Evolutionary conservation across 208 protist genomes (phyloP), one percentile per base, ranked within the genome.

Genomic region (Vickermania ingenoplastis): DNA sequence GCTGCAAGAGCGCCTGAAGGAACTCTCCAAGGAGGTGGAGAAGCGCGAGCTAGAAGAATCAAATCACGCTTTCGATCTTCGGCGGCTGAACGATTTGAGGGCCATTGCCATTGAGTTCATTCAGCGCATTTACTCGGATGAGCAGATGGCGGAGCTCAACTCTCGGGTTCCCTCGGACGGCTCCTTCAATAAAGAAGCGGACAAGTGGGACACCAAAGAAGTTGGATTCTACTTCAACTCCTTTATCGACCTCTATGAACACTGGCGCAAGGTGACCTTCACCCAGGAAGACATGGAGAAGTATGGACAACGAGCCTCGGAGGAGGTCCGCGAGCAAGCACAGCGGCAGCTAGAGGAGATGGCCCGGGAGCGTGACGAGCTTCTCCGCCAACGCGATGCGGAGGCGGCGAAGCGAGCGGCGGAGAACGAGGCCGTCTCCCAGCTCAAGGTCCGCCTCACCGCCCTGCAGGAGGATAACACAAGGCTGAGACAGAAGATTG

Each of bases 401-500:
- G 86, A 95, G 66, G 69, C 57, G n/a, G 65, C 61, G 54, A 69
- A 75, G 5, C 86, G 75, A 49, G 69, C 68, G 31, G 75, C 79
- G 2, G 86, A 93, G 26, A 83, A 69, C 52, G 77, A 88, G 52
- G 56, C 73, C 11, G 68, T 71, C 28, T 89, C 89, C 22, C 83
- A 92, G 67, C 77, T 93, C 26, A 86, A 83, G 63, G 84, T 91
- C 5, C 83, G 93, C 26, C 67, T 93, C 31, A 79, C 61, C 61
- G 62, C 82, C 27, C 60, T 91, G 49, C 74, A 74, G 22, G 83
- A 95, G 23, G 89, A 95, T 53, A 92, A 92, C 61, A 61, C 63
- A 31, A 92, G 89, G 59, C 72, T 95, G 61, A 81, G 86, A 56
- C 83, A 92, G 65, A 95, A 95, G 78, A 84, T 95, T 61, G 80